Evolutionary conservation across 495 filamentous ascomycete genomes (phyloP), one percentile per base, ranked within the genome.

Genomic region (Tuber microsphaerosporum): DNA sequence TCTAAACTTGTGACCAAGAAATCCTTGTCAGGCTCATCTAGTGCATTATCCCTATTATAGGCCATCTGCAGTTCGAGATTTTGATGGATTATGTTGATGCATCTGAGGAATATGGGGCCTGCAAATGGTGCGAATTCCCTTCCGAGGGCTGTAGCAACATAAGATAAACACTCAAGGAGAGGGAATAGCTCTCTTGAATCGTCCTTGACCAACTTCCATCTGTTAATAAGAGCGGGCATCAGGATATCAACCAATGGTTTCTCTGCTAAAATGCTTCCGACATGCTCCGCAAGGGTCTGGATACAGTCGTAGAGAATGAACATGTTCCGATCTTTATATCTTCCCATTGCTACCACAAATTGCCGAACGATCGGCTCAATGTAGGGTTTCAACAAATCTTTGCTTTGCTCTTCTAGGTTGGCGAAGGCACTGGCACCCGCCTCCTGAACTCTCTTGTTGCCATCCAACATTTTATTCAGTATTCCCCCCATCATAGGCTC

Each of bases 241-340:
- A 99, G 87, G 75, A 94, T 88, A 75, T 91, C 88, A 61, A 94
- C 89, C 8, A 97, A 87, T 73, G 93, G 89, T 6, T 92, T 91
- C 79, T 89, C 87, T 16, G 92, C 89, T 69, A 99, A 85, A 68
- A 91, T 89, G 26, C 89, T 89, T 71, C 93, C 92, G 70, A 98
- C 91, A 83, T 94, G 91, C 82, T 99, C 96, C 20, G 95, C 95
- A 56, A 99, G 86, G 0, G 96, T 98, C 84, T 99, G 95, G 70
- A 99, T 92, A 84, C 95, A 99, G 85, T 98, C 96, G 85, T 99
- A 99, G 48, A 99, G 89, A 75, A 98, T 93, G 85, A 94, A 97
- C 90, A 97, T 97, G 86, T 99, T 99, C 71, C 93, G 90, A 83
- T 98, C 94, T 86, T 99, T 97, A 88, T 98, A 99, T 84, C 91